Conservation (phyloP, 148 eudicot species). For the Limonium bicolor region DNA sequence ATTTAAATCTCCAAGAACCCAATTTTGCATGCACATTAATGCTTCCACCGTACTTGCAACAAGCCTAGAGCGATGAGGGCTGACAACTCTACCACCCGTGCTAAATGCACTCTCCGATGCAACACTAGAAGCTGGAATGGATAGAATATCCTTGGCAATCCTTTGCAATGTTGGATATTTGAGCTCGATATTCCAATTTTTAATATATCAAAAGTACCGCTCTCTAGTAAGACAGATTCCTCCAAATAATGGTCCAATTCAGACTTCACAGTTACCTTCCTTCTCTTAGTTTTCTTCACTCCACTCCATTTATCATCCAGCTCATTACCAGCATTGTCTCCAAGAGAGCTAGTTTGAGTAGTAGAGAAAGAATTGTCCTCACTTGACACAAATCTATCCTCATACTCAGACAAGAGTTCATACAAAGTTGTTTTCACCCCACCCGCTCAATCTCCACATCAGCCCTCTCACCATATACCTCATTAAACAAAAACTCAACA, state of each 20-base stretch:
- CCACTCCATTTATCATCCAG: not conserved
- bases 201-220: conserved; percentile 3
- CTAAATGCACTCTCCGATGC: conserved; percentile 9
- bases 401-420: conserved; percentile 8
- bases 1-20: conserved; percentile 3
- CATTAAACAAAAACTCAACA: not conserved
- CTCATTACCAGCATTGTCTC: not conserved
- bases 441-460: not conserved
- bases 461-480: conserved; percentile 6
- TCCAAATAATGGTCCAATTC: conserved; percentile 10
- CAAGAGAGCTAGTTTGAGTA: not conserved
- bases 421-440: not conserved
- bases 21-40: conserved; percentile 14
- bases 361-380: not conserved
- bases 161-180: conserved; percentile 3
- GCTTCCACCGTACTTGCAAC: conserved; percentile 9
- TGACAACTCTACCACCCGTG: conserved; percentile 8
- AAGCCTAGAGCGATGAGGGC: conserved; percentile 12
- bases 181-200: conserved; percentile 1
- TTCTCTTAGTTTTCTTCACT: not conserved
- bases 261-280: not conserved
- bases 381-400: not conserved
- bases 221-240: not conserved
- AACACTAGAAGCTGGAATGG: conserved; percentile 5
- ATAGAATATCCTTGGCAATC: conserved; percentile 14